Evolutionary conservation across 495 filamentous ascomycete genomes (phyloP).

Genomic region (Niebla homalea): DNA sequence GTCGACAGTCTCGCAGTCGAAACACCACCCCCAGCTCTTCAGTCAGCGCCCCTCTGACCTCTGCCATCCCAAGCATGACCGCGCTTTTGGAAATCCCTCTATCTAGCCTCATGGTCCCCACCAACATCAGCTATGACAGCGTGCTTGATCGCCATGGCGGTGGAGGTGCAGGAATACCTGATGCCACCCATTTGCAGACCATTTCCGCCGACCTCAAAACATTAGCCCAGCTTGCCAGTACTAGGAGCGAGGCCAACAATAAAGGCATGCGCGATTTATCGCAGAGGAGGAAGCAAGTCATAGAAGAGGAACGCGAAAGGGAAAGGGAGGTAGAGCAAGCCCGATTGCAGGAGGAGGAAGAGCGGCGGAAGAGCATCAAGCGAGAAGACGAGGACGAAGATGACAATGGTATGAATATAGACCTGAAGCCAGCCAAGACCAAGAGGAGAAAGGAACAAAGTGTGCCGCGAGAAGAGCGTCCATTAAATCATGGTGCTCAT

Average conservation of each 20-base stretch:
- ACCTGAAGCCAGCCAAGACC: conserved; percentile 30
- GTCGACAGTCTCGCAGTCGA: conserved; percentile 64
- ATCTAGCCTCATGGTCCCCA: conserved; percentile 45
- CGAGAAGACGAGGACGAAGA: conserved; percentile 32
- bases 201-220: conserved; percentile 53
- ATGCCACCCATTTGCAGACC: conserved; percentile 57
- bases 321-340: conserved; percentile 21
- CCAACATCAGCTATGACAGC: conserved; percentile 53
- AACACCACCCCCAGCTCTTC: conserved; percentile 69
- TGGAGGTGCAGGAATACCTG: conserved; percentile 48
- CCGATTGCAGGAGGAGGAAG: conserved; percentile 30
- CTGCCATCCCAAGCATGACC: conserved; percentile 37
- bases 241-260: conserved; percentile 49
- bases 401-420: conserved; percentile 28
- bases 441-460: conserved; percentile 42
- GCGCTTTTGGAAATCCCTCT: conserved; percentile 49
- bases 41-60: conserved; percentile 33
- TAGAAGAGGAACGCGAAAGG: conserved; percentile 34
- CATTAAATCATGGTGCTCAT: conserved; percentile 49
- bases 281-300: conserved; percentile 44
- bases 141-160: conserved; percentile 54
- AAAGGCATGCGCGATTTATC: conserved; percentile 59
- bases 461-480: conserved; percentile 40
- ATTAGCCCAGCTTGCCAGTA: conserved; percentile 51
- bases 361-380: conserved; percentile 32